Evolutionary conservation across 2,329 filamentous ascomycete species (phyloP), one percentile per base, ranked within the genome.

Genomic region (Bertia moriformis): DNA sequence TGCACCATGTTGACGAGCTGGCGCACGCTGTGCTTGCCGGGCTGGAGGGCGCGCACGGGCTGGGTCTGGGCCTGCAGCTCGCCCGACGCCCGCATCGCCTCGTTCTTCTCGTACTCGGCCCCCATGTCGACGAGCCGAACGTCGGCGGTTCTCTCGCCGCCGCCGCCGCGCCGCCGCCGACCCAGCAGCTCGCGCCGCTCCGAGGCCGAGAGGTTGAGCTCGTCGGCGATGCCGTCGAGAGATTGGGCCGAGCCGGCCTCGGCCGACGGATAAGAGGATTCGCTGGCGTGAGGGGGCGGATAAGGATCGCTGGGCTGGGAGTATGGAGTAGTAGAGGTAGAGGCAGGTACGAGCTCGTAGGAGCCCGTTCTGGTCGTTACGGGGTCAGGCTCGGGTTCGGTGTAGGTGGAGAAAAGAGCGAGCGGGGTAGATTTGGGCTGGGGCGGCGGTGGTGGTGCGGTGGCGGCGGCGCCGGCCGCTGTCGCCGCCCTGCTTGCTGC

Each of bases 81-180:
- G 51, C 83, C 80, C 38, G 73, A 63, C 14, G 77, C 72, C 10
- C 85, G 73, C 17, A 93, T 54, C 47, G 69, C 68, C 60, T 94
- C 83, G 56, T 96, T 96, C 50, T 83, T 75, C 18, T 71, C 73
- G 57, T 96, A 96, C 61, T 95, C 88, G 42, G 67, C 63, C 54
- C 93, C 86, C 46, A 86, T 88, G 60, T 93, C 85, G 69, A 95
- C 94, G 51, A 87, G 45, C 88, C 70, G 27, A 94, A 70, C 33
- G 73, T 78, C 62, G 45, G 40, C 58, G 58, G 22, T 56, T 47
- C 46, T 57, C 30, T 52, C 52, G 20, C 42, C 46, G n/a, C 54
- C 54, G 35, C 55, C 51, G 17, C 67, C 67, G 17, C 58, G 57
- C 37, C 53, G 52, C 42, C 65, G 58, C 4, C 88, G 81, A 1